Base-by-base conservation (phyloP, 306 rosid genomes). In the Cicer judaicum region DNA sequence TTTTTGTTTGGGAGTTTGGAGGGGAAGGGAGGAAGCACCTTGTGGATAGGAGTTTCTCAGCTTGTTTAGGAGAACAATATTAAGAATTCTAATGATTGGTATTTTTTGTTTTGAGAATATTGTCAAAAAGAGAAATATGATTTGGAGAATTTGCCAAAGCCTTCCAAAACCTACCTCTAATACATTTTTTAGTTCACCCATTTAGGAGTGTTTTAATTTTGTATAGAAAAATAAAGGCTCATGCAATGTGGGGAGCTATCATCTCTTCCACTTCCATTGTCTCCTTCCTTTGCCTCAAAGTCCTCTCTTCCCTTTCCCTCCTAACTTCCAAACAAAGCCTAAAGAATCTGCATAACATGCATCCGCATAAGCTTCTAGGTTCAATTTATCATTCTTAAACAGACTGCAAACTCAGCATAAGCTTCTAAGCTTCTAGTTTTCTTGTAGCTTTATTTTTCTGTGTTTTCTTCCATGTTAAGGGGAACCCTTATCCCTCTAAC, bases 401-500 rank as follows among this genome's bases (percentile, higher is more conserved):
- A 10, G 34, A 21, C 5, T 56, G 5, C 15, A 21, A 15, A 57
- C 64, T 18, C 5, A 29, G 34, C 34, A 24, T 2, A 21, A 21
- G 29, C 29, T 29, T 29, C 34, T 2, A 21, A 21, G 29, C 29
- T 29, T 29, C 34, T 29, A 29, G 34, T 29, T 29, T 29, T 29
- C 34, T 3, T 61, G 47, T 12, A 73, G 18, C 49, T 46, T 46
- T 48, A 52, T 59, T 62, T 62, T 39, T 64, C 11, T 39, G 40
- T 43, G 61, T 75, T 74, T 38, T 49, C 47, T 16, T 47, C 61
- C 64, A 46, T 15, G 42, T 49, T 63, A 12, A 12, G 59, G 54
- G 73, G 36, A 15, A 53, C 40, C 48, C 24, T 76, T 55, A 43
- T 43, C 59, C 40, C 48, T 7, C 36, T 12, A 29, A 8, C 36